Evolutionary conservation across 2,329 filamentous ascomycete species (phyloP).

Genomic region (Pseudonectria buxi): DNA sequence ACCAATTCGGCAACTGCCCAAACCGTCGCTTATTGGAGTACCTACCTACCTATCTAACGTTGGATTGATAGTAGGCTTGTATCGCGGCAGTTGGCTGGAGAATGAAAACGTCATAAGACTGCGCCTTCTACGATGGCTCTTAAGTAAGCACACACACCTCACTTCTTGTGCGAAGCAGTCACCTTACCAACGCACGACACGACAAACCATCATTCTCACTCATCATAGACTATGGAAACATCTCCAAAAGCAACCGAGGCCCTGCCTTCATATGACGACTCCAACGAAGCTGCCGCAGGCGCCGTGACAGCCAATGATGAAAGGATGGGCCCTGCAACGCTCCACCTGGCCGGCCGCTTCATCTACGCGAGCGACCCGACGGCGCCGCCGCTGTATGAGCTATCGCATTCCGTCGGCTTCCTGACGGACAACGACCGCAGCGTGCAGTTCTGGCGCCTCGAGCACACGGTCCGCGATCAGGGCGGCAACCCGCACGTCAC

Average conservation of each 20-base stretch:
- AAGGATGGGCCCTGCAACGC: slow-evolving; percentile 24
- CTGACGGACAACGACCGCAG: slow-evolving; percentile 25
- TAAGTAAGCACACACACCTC: too few relatives aligned
- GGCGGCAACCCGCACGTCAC: slow-evolving; percentile 19
- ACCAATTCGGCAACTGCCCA: too few relatives aligned
- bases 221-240: slow-evolving; percentile 13
- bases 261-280: slow-evolving; percentile 19
- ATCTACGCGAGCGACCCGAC: slow-evolving; percentile 24
- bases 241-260: slow-evolving; percentile 6
- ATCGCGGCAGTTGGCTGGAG: too few relatives aligned
- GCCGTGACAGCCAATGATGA: slow-evolving; percentile 5
- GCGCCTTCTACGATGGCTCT: too few relatives aligned
- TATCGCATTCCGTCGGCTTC: slow-evolving; percentile 28
- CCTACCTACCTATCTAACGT: too few relatives aligned
- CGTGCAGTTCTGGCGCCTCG: slow-evolving; percentile 26
- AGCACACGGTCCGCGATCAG: slow-evolving; percentile 19
- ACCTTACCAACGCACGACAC: too few relatives aligned
- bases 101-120: too few relatives aligned
- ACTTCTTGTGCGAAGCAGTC: too few relatives aligned
- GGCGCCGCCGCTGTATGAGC: slow-evolving; percentile 28
- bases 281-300: neutral
- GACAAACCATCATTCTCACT: too few relatives aligned
- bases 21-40: too few relatives aligned
- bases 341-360: slow-evolving; percentile 28
- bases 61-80: too few relatives aligned